phyloP scores from a whole-genome alignment of 148 eudicot species.

The Selenicereus undatus region DNA sequence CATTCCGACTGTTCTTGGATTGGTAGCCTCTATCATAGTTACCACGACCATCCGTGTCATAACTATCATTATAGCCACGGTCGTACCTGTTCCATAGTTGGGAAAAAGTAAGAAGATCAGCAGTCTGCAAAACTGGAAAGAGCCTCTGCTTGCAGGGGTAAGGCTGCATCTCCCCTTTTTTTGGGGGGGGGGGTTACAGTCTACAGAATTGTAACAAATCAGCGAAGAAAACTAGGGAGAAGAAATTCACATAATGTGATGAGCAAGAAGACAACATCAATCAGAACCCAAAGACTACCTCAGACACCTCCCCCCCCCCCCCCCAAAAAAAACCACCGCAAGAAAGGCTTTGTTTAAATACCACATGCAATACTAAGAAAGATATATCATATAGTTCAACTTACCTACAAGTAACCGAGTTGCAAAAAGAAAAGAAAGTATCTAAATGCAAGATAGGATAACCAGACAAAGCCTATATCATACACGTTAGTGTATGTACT shows the following conservation, averaged over 20 bases:
- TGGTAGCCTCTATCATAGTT: slow-evolving; percentile 40
- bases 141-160: background rate
- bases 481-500: too few species aligned
- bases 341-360: too few species aligned
- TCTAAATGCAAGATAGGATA: too few species aligned
- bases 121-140: background rate
- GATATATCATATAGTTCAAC: background rate
- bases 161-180: too few species aligned
- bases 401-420: background rate
- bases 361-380: background rate
- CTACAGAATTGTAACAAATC: too few species aligned
- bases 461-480: too few species aligned
- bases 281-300: background rate
- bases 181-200: too few species aligned
- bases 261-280: too few species aligned
- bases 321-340: background rate
- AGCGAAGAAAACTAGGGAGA: too few species aligned
- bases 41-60: slow-evolving; percentile 34
- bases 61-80: slow-evolving; percentile 9
- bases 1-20: slow-evolving; percentile 18
- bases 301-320: background rate
- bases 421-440: background rate
- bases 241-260: too few species aligned
- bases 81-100: slow-evolving; percentile 31
- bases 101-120: background rate